These are phyloP conservation scores for Sisymbrium irio DNA, from an alignment of 345 rosid species.

Conservation along the genomic window DNA sequence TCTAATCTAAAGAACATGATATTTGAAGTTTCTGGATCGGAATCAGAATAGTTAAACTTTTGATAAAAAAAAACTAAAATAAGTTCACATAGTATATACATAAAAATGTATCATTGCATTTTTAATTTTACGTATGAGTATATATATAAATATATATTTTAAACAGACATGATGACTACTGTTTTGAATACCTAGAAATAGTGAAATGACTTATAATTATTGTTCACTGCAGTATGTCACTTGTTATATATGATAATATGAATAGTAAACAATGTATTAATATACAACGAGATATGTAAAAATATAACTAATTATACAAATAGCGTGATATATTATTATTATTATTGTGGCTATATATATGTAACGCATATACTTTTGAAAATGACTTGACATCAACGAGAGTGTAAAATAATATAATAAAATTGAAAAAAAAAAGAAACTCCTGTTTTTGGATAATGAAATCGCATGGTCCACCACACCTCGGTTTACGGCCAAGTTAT, in stretches of 20 bases:
- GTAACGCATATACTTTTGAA: constrained; percentile 9
- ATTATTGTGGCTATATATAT: neutral
- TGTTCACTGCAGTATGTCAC: neutral
- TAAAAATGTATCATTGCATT: too few species aligned
- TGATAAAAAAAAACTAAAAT: too few species aligned
- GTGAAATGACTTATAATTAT: neutral
- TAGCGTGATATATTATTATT: neutral
- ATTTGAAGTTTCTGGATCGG: too few species aligned
- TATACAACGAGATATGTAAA: neutral
- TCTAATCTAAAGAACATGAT: too few species aligned
- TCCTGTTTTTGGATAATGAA: neutral
- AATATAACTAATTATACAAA: neutral
- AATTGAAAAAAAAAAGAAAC: too few species aligned
- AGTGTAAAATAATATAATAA: neutral
- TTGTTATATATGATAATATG: too few species aligned
- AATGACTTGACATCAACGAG: constrained; percentile 21
- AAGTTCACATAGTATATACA: too few species aligned
- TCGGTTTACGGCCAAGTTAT: constrained; percentile 23
- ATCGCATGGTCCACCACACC: constrained; percentile 28
- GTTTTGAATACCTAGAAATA: constrained; percentile 5
- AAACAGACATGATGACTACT: neutral
- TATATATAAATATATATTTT: neutral
- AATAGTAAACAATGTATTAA: too few species aligned
- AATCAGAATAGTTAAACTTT: too few species aligned
- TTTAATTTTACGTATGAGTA: neutral